Base-by-base conservation (phyloP, 805 yeast genomes). In the Nakazawaea wickerhamii region DNA sequence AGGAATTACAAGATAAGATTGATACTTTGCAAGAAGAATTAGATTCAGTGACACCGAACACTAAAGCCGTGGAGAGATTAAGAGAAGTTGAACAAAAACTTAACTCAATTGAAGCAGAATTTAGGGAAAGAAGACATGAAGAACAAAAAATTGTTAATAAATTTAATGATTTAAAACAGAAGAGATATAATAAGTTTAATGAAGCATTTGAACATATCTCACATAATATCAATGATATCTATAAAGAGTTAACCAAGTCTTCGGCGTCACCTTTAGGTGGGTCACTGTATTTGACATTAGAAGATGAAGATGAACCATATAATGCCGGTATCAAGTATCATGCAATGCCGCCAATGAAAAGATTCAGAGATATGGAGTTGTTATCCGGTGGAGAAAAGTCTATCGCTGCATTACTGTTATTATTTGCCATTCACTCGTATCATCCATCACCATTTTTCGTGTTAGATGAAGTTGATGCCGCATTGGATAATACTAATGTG, bases 391-490 rank as follows among this genome's bases (percentile, higher is more conserved):
- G 99, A 43, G 99, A 93, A 58, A 89, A 90, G 58, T 86, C 97
- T 2, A 82, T 93, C 59, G 99, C 99, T 2, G 99, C 99, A 0
- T 65, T 93, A 49, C 97, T 98, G 0, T 67, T 93, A 48, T 61
- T 93, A 37, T 93, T 93, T 65, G 90, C 98, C 0, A 79, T 90
- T 32, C 97, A 93, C 58, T 81, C 95, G 0, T 84, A 68, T 62
- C 91, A 82, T 40, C 97, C 97, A 2, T 83, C 96, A 1, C 99
- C 99, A 25, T 93, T 93, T 58, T 91, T 93, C 58, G 95, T 93
- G 0, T 67, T 93, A 33, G 99, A 93, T 60, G 99, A 93, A 63
- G 89, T 93, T n/a, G 99, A 93, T 64, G 98, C 99, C 0, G 98
- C 98, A 0, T 72, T 93, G 46, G 99, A 93, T 61, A 81, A 85